Evolutionary conservation across 2,329 filamentous ascomycete genomes (phyloP).

Genomic region (Capronia coronata): DNA sequence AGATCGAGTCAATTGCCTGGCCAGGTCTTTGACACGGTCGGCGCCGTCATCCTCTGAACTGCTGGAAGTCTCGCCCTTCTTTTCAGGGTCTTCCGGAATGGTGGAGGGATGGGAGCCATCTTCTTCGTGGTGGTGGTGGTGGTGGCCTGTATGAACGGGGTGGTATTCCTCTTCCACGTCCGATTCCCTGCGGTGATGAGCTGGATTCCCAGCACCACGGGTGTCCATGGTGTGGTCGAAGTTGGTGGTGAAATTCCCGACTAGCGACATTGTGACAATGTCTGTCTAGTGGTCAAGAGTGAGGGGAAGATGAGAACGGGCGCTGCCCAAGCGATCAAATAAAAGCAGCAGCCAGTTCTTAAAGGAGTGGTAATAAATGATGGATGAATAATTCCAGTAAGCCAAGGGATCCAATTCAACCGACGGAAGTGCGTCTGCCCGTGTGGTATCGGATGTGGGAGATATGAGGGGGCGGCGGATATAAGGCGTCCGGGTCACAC

Average conservation of each 20-base stretch:
- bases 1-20: conserved; percentile 23
- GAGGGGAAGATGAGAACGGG: not conserved
- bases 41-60: conserved; percentile 18
- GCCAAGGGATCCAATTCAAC: too few relatives aligned
- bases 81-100: not conserved
- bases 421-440: too few relatives aligned
- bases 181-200: conserved; percentile 3
- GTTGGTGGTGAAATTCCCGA: conserved; percentile 19
- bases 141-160: conserved; percentile 2
- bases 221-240: conserved; percentile 13
- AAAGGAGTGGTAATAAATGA: too few relatives aligned
- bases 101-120: not conserved
- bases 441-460: too few relatives aligned
- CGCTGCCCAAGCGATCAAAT: not conserved
- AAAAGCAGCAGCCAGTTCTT: too few relatives aligned
- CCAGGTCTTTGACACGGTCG: conserved; percentile 21
- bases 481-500: not conserved
- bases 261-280: conserved; percentile 15
- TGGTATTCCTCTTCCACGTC: conserved; percentile 4
- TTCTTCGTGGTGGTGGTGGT: not conserved
- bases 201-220: conserved; percentile 3
- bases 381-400: too few relatives aligned
- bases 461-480: too few relatives aligned
- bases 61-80: conserved; percentile 14
- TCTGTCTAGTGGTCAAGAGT: not conserved